Conservation (phyloP, 768 basidiomycete genomes). For the Phlebiopsis flavidoalba region DNA sequence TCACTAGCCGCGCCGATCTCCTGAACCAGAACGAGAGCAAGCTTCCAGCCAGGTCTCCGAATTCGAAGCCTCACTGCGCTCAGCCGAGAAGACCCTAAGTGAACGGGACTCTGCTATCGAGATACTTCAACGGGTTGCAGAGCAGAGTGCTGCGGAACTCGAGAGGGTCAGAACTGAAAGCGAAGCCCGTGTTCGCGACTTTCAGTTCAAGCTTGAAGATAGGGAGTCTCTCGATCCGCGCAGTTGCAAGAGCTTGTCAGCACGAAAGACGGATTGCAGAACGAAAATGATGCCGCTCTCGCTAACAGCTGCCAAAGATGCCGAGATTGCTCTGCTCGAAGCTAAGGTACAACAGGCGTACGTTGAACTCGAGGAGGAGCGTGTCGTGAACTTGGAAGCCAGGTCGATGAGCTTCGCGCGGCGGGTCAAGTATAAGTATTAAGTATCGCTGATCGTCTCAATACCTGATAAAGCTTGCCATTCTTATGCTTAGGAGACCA, state of each 20-base stretch:
- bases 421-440: slow-evolving; percentile 97
- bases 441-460: slow-evolving; percentile 11
- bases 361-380: slow-evolving; percentile 50
- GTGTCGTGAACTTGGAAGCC: slow-evolving; percentile 58
- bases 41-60: slow-evolving; percentile 34
- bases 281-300: slow-evolving; percentile 45
- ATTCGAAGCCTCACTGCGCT: slow-evolving; percentile 38
- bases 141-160: slow-evolving; percentile 33
- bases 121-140: slow-evolving; percentile 39
- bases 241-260: slow-evolving; percentile 50
- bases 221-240: slow-evolving; percentile 37
- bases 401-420: slow-evolving; percentile 79
- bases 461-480: no score
- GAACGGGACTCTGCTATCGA: slow-evolving; percentile 43
- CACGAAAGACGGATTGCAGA: slow-evolving; percentile 44
- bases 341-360: slow-evolving; percentile 39
- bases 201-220: slow-evolving; percentile 40
- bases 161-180: slow-evolving; percentile 43
- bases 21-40: slow-evolving; percentile 43
- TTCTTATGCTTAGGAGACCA: slow-evolving; percentile 69
- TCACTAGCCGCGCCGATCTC: slow-evolving; percentile 15
- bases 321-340: slow-evolving; percentile 55
- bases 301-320: slow-evolving; percentile 54
- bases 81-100: slow-evolving; percentile 36
- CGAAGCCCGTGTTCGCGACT: slow-evolving; percentile 36